These are phyloP conservation scores for Colletotrichum sublineola DNA, from an alignment of 2,329 filamentous ascomycete species.

Conservation along the genomic window DNA sequence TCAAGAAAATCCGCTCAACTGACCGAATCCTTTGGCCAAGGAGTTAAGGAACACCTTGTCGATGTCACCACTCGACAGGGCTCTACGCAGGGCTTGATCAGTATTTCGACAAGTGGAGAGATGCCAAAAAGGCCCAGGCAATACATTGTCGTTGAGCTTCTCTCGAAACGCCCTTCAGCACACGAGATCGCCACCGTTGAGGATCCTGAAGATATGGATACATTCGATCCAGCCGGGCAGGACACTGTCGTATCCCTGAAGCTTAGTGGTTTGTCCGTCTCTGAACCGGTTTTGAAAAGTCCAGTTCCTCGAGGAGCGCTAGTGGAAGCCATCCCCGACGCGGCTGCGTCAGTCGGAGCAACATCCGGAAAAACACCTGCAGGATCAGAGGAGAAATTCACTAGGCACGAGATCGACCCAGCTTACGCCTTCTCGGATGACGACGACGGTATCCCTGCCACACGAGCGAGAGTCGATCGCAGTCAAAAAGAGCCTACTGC, in stretches of 20 bases:
- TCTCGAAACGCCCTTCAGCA: constrained; percentile 8
- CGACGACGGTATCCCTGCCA: constrained; percentile 42
- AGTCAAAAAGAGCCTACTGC: background rate
- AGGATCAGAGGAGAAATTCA: constrained; percentile 19
- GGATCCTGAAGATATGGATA: constrained; percentile 30
- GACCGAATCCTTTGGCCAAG: background rate
- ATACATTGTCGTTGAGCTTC: constrained; percentile 23
- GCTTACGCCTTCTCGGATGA: constrained; percentile 46
- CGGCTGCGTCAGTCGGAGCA: background rate
- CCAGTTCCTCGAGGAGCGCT: background rate
- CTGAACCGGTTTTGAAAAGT: background rate
- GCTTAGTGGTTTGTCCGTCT: background rate
- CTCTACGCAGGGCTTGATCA: background rate
- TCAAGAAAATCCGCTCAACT: background rate
- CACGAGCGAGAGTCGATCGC: background rate
- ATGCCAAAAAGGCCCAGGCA: background rate
- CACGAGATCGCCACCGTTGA: constrained; percentile 16
- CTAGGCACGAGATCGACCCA: constrained; percentile 39
- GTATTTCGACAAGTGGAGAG: background rate
- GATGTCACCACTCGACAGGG: background rate
- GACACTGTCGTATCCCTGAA: background rate
- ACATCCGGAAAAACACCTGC: background rate
- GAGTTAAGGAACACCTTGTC: background rate
- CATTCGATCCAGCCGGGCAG: background rate
- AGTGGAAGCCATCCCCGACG: background rate